Base-by-base conservation (phyloP, 768 basidiomycete species). In the Lactifluus rugatus region DNA sequence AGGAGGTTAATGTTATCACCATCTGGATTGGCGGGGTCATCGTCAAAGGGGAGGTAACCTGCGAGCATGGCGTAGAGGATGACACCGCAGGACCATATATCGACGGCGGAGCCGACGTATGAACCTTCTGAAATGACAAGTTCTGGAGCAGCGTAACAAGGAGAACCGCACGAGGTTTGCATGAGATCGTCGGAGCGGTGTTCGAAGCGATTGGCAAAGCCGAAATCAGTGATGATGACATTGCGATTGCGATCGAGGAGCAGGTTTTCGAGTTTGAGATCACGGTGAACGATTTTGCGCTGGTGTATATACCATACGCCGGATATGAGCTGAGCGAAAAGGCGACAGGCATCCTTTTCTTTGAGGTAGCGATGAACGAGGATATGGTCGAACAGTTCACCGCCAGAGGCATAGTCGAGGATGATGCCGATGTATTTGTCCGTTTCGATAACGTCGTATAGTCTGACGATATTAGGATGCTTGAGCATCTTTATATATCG, bases 351-450 rank as follows among this genome's bases (percentile, higher is more conserved):
- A 67, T 97, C 93, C 63, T 82, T 82, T 71, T 98, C 96, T 64
- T 88, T 86, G 65, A 99, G 84, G 71, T 95, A 96, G 42, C 93
- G 88, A 70, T 97, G 96, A 19, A 95, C 95, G 52, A 98, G 83
- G 69, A 99, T 99, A 72, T 97, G 92, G 73, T 99, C 96, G 72
- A 99, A 98, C 21, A 99, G 83, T 70, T 99, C 96, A 56, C 96
- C 96, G 53, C 96, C 96, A 1, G 92, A 93, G 36, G 96, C 96
- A 67, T 95, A 98, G 71, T 98, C 96, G 61, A 99, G 83, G 65
- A 99, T 95, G 69, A 99, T 99, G 37, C 96, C 96, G 66, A 99
- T 98, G 74, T 98, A 98, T 72, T 96, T 97, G 77, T 98, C 96
- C 1, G 96, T 98, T 71, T 98, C 94, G 64, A 99, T 96, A 21